Base-by-base conservation (phyloP, 495 filamentous ascomycete genomes). In the Tuber magnatum region DNA sequence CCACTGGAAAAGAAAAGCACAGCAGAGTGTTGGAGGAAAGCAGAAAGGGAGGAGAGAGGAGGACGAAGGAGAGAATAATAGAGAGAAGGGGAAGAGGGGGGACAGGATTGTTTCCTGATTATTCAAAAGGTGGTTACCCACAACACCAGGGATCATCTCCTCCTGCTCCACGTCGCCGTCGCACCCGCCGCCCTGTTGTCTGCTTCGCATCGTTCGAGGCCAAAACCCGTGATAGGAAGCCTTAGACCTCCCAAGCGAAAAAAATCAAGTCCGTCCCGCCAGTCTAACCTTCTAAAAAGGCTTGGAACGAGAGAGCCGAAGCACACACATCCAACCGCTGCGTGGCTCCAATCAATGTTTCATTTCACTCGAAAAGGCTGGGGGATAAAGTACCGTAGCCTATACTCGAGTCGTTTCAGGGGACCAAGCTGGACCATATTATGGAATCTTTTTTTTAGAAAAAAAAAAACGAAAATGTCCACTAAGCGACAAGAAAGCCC, bases 321-420 rank as follows among this genome's bases (percentile, higher is more conserved):
- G 56, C 56, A 18, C 76, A 74, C 70, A 40, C 69, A 68, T 61
- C 76, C 68, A 72, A 73, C 77, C 77, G 77, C 77, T 75, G 78
- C 77, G 77, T 79, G 77, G 77, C 77, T 79, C 77, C 77, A 79
- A 72, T 79, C 77, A 75, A 79, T 75, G 76, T 79, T 78, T 79
- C 77, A 73, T 79, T 75, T 70, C 76, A 20, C 10, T 35, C 28
- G 28, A 35, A 65, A 65, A 65, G 56, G 56, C 56, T 65, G 56
- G 16, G 5, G 16, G 35, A 65, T 32, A 65, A 32, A 35, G 56
- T 18, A 61, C n/a, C 3, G 51, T 61, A 61, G 10, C 1, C 24
- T 12, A 8, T 28, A 35, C 56, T 32, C 28, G 28, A 65, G 56
- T 65, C 56, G 56, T 65, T 65, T 65, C 56, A 35, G 56, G 35